phyloP scores from a whole-genome alignment of 805 yeast species.

The Candida palmyrensis region DNA sequence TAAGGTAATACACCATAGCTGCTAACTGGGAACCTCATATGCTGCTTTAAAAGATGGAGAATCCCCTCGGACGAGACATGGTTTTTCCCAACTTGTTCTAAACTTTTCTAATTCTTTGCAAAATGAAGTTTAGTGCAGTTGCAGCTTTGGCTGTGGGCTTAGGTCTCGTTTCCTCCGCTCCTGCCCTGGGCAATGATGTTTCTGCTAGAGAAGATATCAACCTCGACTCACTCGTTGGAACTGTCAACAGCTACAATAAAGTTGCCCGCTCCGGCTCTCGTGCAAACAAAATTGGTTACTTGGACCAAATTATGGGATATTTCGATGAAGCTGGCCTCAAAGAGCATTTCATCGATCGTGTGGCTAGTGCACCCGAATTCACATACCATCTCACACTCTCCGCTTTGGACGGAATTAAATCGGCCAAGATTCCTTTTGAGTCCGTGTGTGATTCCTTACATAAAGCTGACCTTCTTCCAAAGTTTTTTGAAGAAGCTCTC shows the following conservation, averaged over 20 bases:
- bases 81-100: too few species aligned
- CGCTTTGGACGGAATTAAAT: neutral
- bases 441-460: conserved; percentile 6
- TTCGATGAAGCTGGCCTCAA: conserved; percentile 3
- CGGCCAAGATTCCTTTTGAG: conserved; percentile 1
- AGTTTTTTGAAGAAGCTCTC: conserved; percentile 13
- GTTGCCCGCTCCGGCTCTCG: too few species aligned
- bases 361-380: conserved; percentile 4
- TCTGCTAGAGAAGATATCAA: conserved; percentile 4
- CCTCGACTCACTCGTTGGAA: too few species aligned
- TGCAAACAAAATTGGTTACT: too few species aligned
- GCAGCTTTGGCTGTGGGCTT: conserved; percentile 13
- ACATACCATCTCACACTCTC: conserved; percentile 1
- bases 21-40: too few species aligned
- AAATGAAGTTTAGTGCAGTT: conserved; percentile 16
- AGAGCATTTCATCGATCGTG: conserved; percentile 1
- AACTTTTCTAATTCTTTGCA: too few species aligned
- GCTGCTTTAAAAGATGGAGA: too few species aligned
- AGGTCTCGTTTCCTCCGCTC: conserved; percentile 18
- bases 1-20: too few species aligned
- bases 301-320: neutral
- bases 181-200: conserved; percentile 10
- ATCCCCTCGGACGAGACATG: too few species aligned
- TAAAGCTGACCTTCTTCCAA: conserved; percentile 10
- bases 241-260: too few species aligned